phyloP scores from a whole-genome alignment of 495 filamentous ascomycete genomes.

The Tirmania nivea region DNA sequence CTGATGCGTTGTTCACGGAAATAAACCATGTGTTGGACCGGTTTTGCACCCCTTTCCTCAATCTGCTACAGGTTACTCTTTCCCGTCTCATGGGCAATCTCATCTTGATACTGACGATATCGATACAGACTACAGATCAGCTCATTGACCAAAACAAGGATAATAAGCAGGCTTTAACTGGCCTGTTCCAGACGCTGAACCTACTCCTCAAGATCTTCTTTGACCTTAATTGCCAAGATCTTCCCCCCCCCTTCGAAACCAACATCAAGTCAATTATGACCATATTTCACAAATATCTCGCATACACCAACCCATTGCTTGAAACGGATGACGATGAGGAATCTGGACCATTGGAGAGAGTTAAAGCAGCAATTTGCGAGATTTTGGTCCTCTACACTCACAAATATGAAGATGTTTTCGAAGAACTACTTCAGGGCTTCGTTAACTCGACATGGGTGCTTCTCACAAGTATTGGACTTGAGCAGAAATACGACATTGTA shows the following conservation, averaged over 20 bases:
- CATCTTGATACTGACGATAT: background rate
- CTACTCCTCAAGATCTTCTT: conserved; percentile 77
- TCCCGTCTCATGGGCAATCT: background rate
- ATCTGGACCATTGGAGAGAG: conserved; percentile 56
- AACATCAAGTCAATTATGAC: conserved; percentile 50
- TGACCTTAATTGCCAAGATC: conserved; percentile 88
- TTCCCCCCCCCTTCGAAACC: conserved; percentile 69
- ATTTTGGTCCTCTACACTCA: conserved; percentile 64
- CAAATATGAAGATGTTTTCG: conserved; percentile 89
- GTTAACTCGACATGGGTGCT: conserved; percentile 76
- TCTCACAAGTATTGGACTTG: conserved; percentile 59
- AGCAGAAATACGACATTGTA: conserved; percentile 73
- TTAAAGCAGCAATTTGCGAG: conserved; percentile 84
- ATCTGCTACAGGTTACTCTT: conserved; percentile 43
- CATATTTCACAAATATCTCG: conserved; percentile 79
- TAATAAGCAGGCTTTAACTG: conserved; percentile 48
- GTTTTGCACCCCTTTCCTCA: conserved; percentile 63
- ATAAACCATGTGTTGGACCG: conserved; percentile 78
- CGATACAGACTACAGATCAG: conserved; percentile 33
- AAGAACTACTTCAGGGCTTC: conserved; percentile 52
- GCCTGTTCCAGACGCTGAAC: conserved; percentile 61
- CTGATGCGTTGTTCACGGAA: conserved; percentile 74
- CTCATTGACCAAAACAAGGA: conserved; percentile 52
- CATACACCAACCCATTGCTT: conserved; percentile 63
- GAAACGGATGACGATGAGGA: conserved; percentile 71